Percentiles rank a stretch among this genome's conserved stretches.
Evolutionary conservation across 495 filamentous ascomycete species (phyloP).

Genomic region (Wilcoxina mikolae): DNA sequence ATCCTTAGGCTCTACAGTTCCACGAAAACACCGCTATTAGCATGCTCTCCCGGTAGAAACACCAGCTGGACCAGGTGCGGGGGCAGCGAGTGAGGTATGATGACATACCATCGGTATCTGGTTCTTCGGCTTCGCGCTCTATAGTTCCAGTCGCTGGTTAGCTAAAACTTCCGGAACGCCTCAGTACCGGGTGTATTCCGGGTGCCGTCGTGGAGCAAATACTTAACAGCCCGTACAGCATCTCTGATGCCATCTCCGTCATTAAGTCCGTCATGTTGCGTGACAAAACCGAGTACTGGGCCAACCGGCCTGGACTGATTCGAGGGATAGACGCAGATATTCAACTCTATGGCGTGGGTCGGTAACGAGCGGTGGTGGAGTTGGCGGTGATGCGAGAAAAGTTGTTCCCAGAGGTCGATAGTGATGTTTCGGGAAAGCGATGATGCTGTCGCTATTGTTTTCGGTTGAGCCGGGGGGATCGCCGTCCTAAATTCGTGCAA

Average conservation of each 20-base stretch:
- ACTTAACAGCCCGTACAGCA: background rate
- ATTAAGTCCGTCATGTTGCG: constrained; percentile 9
- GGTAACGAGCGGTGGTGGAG: too few species aligned
- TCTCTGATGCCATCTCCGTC: background rate
- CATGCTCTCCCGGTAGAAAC: background rate
- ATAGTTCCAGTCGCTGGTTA: background rate
- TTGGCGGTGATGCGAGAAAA: too few species aligned
- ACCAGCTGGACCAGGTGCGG: background rate
- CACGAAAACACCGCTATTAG: constrained; percentile 10
- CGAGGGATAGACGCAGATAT: too few species aligned
- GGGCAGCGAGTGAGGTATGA: background rate
- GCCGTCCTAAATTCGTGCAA: too few species aligned
- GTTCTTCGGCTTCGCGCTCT: constrained; percentile 26
- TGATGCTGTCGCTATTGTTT: too few species aligned
- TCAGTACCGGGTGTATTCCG: background rate
- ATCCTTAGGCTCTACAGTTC: constrained; percentile 16
- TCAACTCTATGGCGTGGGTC: too few species aligned
- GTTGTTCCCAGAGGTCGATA: too few species aligned
- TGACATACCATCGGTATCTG: constrained; percentile 24
- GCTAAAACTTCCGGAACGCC: background rate
- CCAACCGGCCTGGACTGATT: too few species aligned
- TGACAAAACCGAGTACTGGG: background rate
- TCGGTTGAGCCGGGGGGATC: too few species aligned
- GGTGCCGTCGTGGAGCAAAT: background rate
- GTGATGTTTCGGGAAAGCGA: too few species aligned